Evolutionary conservation across 805 yeast species (phyloP).

Genomic region (Cyberlindnera mississippiensis): DNA sequence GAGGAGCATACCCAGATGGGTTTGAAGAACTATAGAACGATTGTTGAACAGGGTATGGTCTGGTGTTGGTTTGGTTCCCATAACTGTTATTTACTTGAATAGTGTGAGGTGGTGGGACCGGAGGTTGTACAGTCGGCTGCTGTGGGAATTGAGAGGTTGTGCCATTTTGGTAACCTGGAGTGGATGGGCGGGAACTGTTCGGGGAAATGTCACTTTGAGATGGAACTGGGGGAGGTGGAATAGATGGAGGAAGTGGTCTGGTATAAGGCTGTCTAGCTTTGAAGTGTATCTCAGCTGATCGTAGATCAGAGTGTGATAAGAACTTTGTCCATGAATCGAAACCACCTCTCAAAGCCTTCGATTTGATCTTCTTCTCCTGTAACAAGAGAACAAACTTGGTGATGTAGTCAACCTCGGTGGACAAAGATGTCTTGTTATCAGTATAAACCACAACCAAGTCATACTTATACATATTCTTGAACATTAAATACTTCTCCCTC

Average conservation of each 20-base stretch:
- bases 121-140: too few species aligned
- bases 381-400: slow-evolving; percentile 28
- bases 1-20: background rate
- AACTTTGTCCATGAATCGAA: slow-evolving; percentile 40
- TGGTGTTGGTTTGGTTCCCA: background rate
- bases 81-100: background rate
- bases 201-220: too few species aligned
- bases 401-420: slow-evolving; percentile 30
- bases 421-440: slow-evolving; percentile 33
- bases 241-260: slow-evolving; percentile 29
- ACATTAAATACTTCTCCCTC: slow-evolving; percentile 16
- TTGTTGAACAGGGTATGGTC: slow-evolving; percentile 15
- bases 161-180: too few species aligned
- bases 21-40: slow-evolving; percentile 10
- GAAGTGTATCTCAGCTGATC: slow-evolving; percentile 19
- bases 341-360: slow-evolving; percentile 40
- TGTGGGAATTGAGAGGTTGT: slow-evolving; percentile 3
- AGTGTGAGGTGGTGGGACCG: slow-evolving; percentile 13
- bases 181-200: too few species aligned
- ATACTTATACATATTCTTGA: slow-evolving; percentile 31
- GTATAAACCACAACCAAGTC: slow-evolving; percentile 37
- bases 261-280: slow-evolving; percentile 26
- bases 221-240: slow-evolving; percentile 24
- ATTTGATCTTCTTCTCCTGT: slow-evolving; percentile 8
- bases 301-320: slow-evolving; percentile 29